Base-by-base conservation (phyloP, 257 asterid species). In the Solanum sparsipilum region DNA sequence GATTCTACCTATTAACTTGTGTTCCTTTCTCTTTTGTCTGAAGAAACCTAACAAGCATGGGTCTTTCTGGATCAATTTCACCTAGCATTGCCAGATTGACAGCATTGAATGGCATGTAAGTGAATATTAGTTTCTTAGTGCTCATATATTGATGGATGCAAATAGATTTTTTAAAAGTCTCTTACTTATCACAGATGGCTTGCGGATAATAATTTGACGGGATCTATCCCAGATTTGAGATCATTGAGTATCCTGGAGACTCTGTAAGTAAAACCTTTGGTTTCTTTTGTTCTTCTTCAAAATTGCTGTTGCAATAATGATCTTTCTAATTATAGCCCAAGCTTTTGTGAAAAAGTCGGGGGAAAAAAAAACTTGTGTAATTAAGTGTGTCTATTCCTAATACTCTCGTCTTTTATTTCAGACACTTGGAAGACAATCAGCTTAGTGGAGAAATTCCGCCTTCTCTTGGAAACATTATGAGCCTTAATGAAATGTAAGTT, bases 401-500 rank as follows among this genome's bases (percentile, higher is more conserved):
- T 84, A 36, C 56, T 38, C 72, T 48, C 32, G 65, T 86, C 71
- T 86, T 87, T 67, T 46, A 71, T 84, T 71, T 84, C 95, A 97
- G 99, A 94, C 98, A 96, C 93, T 91, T 97, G 92, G 94, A 94
- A 89, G 93, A 94, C 94, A 97, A 97, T 89, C 90, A 81, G 68
- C 92, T 97, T 15, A 79, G 92, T 87, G 98, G 98, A 87, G 86
- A 73, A 27, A 96, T 97, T 82, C 96, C 98, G 16, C 90, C 91
- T 78, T 92, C 96, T 48, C 92, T 97, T 21, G 98, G 96, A 89
- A 89, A 88, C 92, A 73, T 87, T 23, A 89, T 52, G 32, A 91
- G 39, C 84, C 88, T 97, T 90, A 91, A 39, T 9, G 98, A 96
- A 91, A 89, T 96, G 99, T 97, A 91, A 96, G 99, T 93, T 90